A percentile compares a stretch with the other conserved stretches of the same genome.
phyloP scores from a whole-genome alignment of 768 basidiomycete species.

The Suillus subluteus region DNA sequence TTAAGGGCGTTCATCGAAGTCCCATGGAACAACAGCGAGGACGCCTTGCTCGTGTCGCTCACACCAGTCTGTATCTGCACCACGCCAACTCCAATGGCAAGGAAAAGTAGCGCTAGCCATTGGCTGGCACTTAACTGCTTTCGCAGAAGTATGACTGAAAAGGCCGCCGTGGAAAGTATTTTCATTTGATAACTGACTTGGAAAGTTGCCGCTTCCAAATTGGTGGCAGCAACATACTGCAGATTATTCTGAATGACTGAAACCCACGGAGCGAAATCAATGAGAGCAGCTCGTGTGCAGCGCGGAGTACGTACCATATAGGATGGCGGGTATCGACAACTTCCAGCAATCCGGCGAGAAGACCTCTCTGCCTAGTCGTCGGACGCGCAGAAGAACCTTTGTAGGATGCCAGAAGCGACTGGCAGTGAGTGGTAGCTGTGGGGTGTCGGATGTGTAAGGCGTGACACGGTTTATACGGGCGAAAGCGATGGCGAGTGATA shows the following conservation, averaged over 20 bases:
- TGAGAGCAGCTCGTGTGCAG: background rate
- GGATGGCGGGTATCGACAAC: conserved; percentile 92
- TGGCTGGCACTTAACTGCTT: conserved; percentile 73
- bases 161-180: conserved; percentile 90
- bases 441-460: conserved; percentile 30
- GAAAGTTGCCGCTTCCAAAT: conserved; percentile 94
- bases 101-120: conserved; percentile 84
- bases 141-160: conserved; percentile 81
- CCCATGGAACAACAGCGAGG: conserved; percentile 34
- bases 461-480: conserved; percentile 49
- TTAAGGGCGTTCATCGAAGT: conserved; percentile 79
- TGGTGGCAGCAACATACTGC: conserved; percentile 92
- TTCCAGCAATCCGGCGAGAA: conserved; percentile 97
- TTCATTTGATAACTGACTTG: conserved; percentile 99
- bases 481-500: conserved; percentile 88
- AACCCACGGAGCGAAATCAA: conserved; percentile 14
- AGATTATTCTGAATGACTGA: conserved; percentile 92
- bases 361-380: conserved; percentile 65
- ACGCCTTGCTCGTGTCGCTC: conserved; percentile 28
- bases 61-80: conserved; percentile 76
- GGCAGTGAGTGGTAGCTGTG: conserved; percentile 33
- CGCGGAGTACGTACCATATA: conserved; percentile 62
- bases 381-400: conserved; percentile 48
- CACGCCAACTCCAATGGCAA: conserved; percentile 87
- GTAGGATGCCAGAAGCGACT: conserved; percentile 42